Evolutionary conservation across 176 grass and related monocot species (phyloP).

Genomic region (Saccharum spontaneum): DNA sequence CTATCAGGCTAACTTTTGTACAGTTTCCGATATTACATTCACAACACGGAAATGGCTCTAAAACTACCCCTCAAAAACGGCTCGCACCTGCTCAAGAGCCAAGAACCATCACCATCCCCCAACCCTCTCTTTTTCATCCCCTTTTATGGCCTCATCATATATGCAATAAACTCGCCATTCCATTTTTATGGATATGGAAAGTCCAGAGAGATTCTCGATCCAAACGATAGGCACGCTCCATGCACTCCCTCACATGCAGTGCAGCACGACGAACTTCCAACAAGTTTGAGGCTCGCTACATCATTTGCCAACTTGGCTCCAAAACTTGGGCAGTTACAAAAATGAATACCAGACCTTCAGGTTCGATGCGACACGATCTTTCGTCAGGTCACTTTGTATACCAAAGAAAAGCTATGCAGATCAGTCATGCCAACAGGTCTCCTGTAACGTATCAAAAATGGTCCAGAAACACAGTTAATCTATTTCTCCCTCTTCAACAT

Average conservation of each 20-base stretch:
- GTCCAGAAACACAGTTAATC: slow-evolving; percentile 49
- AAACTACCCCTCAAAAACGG: slow-evolving; percentile 48
- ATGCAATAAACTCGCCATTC: slow-evolving; percentile 1
- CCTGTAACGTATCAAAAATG: slow-evolving; percentile 37
- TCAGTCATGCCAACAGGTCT: slow-evolving; percentile 23
- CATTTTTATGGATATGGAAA: slow-evolving; percentile 14
- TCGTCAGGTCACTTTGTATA: slow-evolving; percentile 3
- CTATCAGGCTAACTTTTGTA: slow-evolving; percentile 66
- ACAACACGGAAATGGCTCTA: slow-evolving; percentile 47
- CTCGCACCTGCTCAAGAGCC: slow-evolving; percentile 40
- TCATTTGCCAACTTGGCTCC: slow-evolving; percentile 33
- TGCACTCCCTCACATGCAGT: background rate
- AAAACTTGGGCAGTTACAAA: slow-evolving; percentile 42
- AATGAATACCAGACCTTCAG: background rate
- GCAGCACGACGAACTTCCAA: background rate
- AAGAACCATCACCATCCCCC: slow-evolving; percentile 11
- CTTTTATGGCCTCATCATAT: background rate
- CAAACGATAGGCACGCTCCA: slow-evolving; percentile 1
- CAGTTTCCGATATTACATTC: slow-evolving; percentile 56
- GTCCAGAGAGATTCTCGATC: slow-evolving; percentile 34
- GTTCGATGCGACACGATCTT: background rate
- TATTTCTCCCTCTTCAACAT: slow-evolving; percentile 94
- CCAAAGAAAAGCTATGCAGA: slow-evolving; percentile 33
- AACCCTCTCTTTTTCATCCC: background rate
- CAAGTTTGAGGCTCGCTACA: slow-evolving; percentile 17